Percentiles rank a stretch among this genome's conserved stretches.
Evolutionary conservation across 768 basidiomycete species (phyloP).

Genomic region (Calvatia gigantea): DNA sequence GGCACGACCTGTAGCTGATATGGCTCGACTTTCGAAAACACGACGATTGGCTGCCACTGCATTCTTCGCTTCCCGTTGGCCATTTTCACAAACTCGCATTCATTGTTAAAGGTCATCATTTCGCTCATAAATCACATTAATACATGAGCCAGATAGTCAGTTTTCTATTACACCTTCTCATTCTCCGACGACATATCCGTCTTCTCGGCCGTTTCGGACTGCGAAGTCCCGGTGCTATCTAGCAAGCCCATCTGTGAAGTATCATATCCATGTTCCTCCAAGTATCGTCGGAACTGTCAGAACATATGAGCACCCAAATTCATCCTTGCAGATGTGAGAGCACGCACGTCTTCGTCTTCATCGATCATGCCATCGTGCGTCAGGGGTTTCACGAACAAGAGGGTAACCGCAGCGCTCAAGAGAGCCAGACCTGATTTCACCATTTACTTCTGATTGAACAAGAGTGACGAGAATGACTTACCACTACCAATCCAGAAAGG

Average conservation of each 20-base stretch:
- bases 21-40: too few species aligned
- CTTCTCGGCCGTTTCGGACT: constrained; percentile 21
- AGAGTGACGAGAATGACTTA: constrained; percentile 18
- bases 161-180: constrained; percentile 12
- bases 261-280: constrained; percentile 78
- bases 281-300: constrained; percentile 76
- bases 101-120: not conserved
- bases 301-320: not conserved
- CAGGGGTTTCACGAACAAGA: constrained; percentile 73
- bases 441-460: constrained; percentile 1
- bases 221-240: constrained; percentile 22
- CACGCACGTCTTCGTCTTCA: constrained; percentile 63
- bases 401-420: constrained; percentile 69
- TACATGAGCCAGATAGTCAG: not conserved
- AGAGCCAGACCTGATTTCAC: constrained; percentile 56
- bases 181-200: not conserved
- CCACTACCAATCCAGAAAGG: constrained; percentile 89
- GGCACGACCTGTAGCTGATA: too few species aligned
- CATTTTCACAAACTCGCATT: not conserved
- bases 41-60: too few species aligned
- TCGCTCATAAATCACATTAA: not conserved
- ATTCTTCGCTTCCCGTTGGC: too few species aligned
- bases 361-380: constrained; percentile 73
- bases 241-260: constrained; percentile 65
- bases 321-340: not conserved